Conservation (phyloP, 73 alveolate species). For the Paramecium caudatum region DNA sequence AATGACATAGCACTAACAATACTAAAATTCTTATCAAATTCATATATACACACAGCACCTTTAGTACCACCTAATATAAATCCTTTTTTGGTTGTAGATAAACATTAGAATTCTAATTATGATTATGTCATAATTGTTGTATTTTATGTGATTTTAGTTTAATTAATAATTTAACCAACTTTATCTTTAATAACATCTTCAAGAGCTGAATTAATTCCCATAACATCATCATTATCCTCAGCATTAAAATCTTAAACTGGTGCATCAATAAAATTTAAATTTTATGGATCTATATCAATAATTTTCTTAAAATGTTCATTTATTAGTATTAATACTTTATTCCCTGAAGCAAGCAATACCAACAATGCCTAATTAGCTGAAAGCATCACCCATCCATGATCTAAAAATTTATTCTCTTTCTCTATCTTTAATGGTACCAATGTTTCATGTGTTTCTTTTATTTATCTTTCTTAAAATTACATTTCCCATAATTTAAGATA, state of each 20-base stretch:
- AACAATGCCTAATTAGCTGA: conserved; percentile 63
- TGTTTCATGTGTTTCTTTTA: conserved; percentile 72
- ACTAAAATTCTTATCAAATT: conserved; percentile 65
- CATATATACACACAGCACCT: conserved; percentile 74
- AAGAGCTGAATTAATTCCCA: conserved; percentile 67
- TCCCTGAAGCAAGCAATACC: conserved; percentile 73
- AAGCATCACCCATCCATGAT: conserved; percentile 73
- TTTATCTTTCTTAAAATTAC: conserved; percentile 63
- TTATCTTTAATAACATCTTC: conserved; percentile 74
- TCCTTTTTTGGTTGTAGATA: conserved; percentile 74
- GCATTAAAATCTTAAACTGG: conserved; percentile 68
- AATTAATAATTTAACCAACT: conserved; percentile 40
- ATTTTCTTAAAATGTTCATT: conserved; percentile 72
- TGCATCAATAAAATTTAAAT: conserved; percentile 76
- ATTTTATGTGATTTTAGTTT: conserved; percentile 55
- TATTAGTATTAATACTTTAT: conserved; percentile 53
- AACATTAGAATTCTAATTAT: conserved; percentile 65
- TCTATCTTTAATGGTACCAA: conserved; percentile 70
- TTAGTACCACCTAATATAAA: conserved; percentile 73
- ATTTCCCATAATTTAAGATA: conserved; percentile 77
- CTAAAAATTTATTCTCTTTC: conserved; percentile 74
- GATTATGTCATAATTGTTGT: conserved; percentile 19
- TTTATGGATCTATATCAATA: conserved; percentile 72
- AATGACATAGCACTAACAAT: conserved; percentile 71
- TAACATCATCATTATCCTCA: conserved; percentile 74